Evolutionary conservation across 352 stramenopile species (phyloP), one percentile per base, ranked within the genome.

Genomic region (Phytophthora citricola): DNA sequence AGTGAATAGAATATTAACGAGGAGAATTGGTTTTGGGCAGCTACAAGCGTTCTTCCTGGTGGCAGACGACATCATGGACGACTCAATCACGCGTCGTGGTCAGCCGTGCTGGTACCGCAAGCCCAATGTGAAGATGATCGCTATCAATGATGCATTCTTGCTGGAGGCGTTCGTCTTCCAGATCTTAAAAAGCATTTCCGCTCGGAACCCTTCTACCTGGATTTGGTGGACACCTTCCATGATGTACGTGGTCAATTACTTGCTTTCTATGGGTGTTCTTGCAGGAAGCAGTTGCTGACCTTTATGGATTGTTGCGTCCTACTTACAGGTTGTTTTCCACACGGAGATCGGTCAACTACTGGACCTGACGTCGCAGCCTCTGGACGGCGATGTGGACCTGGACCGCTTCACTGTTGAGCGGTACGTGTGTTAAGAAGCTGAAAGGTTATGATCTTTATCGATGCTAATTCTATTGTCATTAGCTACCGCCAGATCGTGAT

Each of bases 31-130:
- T 62, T n/a, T 29, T 58, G 24, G 12, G 10, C 51, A 92, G 85
- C 81, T 99, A 12, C 97, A 99, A 89, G 97, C 97, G n/a, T 99
- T 98, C 63, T 99, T 99, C 72, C 78, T 99, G 10, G 94, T 99
- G 4, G 97, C 97, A 0, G 98, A 99, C 76, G 98, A 99, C 79
- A 95, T 99, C 61, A 99, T 99, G 98, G 98, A 99, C 79, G 89
- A 90, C 5, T 98, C 90, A 26, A 82, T 97, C 44, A 98, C 93
- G 43, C 93, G 97, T 48, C 95, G 97, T 40, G 97, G 98, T 20
- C 85, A 98, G 69, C 94, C 97, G 48, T 99, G 97, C 84, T 99
- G 97, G 98, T 99, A 98, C 79, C 92, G 95, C 58, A 85, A 91
- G 31, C 66, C 87, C 1, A 75, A 94, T 38, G 86, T 97, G 17